Percentiles rank a stretch among this genome's conserved stretches.
phyloP scores from a whole-genome alignment of 306 rosid species.

The Mimosa bimucronata region DNA sequence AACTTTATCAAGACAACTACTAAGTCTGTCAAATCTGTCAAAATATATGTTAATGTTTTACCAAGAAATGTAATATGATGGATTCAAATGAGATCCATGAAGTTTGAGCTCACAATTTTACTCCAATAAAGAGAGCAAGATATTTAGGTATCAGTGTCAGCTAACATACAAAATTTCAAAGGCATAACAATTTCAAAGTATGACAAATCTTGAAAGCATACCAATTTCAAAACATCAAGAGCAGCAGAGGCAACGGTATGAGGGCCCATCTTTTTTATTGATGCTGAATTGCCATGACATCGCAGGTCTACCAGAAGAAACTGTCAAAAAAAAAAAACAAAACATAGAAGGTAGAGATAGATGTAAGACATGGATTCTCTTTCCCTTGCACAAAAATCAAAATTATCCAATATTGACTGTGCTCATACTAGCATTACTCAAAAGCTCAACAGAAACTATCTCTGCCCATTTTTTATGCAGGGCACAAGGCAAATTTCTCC shows the following conservation, averaged over 20 bases:
- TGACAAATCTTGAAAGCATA: slow-evolving; percentile 34
- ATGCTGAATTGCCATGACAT: slow-evolving; percentile 93
- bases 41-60: too few relatives aligned
- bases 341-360: slow-evolving; percentile 30
- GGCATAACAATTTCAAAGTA: slow-evolving; percentile 1
- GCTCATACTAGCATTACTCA: neutral
- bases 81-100: too few relatives aligned
- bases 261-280: slow-evolving; percentile 68
- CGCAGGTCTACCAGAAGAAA: slow-evolving; percentile 89
- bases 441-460: neutral
- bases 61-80: too few relatives aligned
- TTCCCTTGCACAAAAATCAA: neutral
- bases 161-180: neutral
- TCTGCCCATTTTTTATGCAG: neutral
- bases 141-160: neutral
- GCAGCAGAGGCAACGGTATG: slow-evolving; percentile 87
- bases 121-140: neutral
- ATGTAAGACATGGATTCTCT: neutral
- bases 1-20: too few relatives aligned
- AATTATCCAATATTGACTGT: neutral
- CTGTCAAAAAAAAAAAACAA: too few relatives aligned
- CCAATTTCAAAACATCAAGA: slow-evolving; percentile 87
- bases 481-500: neutral
- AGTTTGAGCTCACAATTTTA: neutral
- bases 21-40: too few relatives aligned